Percentiles rank a stretch among this genome's conserved stretches.
Conservation (phyloP, 306 rosid species). For the Vigna reflexopilosa region DNA sequence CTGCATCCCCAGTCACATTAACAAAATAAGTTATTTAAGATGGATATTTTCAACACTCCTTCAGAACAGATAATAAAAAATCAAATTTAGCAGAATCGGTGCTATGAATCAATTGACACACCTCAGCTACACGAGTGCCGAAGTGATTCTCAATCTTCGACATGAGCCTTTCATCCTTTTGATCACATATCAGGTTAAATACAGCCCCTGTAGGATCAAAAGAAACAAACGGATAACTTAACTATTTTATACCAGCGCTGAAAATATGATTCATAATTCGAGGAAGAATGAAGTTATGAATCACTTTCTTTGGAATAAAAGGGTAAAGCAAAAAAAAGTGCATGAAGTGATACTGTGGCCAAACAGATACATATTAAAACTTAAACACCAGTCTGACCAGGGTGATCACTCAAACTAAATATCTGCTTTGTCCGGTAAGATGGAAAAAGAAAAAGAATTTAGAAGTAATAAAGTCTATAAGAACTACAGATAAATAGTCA, state of each 20-base stretch:
- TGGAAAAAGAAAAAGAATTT: no score
- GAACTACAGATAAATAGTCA: neutral
- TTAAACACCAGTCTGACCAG: no score
- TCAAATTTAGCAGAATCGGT: conserved; percentile 21
- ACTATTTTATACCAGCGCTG: conserved; percentile 2
- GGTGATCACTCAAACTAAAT: no score
- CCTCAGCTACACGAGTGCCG: conserved; percentile 56
- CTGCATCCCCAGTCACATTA: conserved; percentile 41
- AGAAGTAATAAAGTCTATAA: neutral
- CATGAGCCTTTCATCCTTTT: conserved; percentile 51
- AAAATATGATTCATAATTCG: conserved; percentile 16
- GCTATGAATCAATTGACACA: conserved; percentile 35
- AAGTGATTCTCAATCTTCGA: conserved; percentile 60
- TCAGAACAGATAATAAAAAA: neutral
- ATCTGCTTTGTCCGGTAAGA: no score
- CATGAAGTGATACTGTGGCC: neutral
- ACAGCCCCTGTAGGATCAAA: conserved; percentile 60
- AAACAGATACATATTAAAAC: no score
- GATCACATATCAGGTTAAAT: conserved; percentile 60
- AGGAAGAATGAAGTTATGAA: neutral
- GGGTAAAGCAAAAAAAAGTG: neutral
- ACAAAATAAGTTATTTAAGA: conserved; percentile 34
- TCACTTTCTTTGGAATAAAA: conserved; percentile 17
- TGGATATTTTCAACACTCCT: conserved; percentile 2
- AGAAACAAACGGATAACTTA: conserved; percentile 19